phyloP scores from a whole-genome alignment of 2,329 filamentous ascomycete genomes.

The Hypoxylon sp. region DNA sequence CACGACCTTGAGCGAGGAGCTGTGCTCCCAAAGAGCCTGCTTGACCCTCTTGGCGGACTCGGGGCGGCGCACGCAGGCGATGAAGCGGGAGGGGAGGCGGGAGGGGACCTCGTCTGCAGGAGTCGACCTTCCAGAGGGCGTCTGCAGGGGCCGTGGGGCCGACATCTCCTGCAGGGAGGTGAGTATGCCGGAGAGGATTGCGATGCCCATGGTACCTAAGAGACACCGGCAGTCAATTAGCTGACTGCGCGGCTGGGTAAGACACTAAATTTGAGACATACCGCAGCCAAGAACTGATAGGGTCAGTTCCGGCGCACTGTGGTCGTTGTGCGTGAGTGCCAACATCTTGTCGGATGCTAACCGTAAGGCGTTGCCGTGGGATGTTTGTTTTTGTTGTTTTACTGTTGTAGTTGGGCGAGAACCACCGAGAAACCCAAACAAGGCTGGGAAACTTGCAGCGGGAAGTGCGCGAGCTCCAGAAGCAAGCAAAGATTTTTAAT shows the following conservation, averaged over 20 bases:
- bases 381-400: constrained; percentile 17
- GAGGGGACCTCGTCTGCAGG: constrained; percentile 66
- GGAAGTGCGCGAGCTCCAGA: neutral
- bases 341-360: constrained; percentile 48
- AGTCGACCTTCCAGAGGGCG: constrained; percentile 61
- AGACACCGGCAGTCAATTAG: constrained; percentile 34
- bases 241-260: constrained; percentile 10
- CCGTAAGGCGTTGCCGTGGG: neutral
- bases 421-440: constrained; percentile 8
- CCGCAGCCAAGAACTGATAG: constrained; percentile 87
- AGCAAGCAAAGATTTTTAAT: constrained; percentile 5
- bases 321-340: constrained; percentile 52
- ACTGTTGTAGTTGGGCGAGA: constrained; percentile 6
- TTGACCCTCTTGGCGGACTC: constrained; percentile 79
- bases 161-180: constrained; percentile 73
- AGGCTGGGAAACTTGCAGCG: neutral
- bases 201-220: constrained; percentile 85
- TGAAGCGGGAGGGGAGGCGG: constrained; percentile 80
- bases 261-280: constrained; percentile 58
- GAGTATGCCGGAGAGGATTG: constrained; percentile 86
- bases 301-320: constrained; percentile 70
- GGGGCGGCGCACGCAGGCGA: constrained; percentile 83
- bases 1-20: constrained; percentile 74
- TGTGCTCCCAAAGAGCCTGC: constrained; percentile 74
- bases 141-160: constrained; percentile 62